These are phyloP conservation scores for Colletotrichum scovillei DNA, from an alignment of 2,329 filamentous ascomycete species.

Conservation along the genomic window DNA sequence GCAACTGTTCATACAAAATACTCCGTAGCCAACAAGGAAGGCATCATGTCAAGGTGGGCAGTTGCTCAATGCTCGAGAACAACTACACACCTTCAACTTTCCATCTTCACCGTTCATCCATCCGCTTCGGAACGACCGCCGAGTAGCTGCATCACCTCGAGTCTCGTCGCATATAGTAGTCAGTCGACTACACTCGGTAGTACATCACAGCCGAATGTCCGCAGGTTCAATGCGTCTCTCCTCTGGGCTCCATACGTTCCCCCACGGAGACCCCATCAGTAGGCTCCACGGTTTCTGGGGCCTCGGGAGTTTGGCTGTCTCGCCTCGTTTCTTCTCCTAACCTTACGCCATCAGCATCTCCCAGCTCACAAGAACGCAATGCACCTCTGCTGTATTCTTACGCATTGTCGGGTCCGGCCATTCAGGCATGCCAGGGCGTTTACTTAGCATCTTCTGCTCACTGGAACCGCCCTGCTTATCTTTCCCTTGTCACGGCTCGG, in stretches of 20 bases:
- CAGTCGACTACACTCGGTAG: neutral
- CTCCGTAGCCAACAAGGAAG: neutral
- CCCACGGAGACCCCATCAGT: conserved; percentile 18
- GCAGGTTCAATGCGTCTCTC: conserved; percentile 6
- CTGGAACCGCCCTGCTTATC: neutral
- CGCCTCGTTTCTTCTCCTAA: conserved; percentile 10
- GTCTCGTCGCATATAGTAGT: neutral
- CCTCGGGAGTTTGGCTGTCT: conserved; percentile 6
- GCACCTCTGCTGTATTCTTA: neutral
- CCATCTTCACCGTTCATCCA: neutral
- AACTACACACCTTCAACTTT: neutral
- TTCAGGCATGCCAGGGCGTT: neutral
- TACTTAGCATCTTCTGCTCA: neutral
- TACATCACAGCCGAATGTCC: neutral
- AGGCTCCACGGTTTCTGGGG: conserved; percentile 26
- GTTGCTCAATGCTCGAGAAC: neutral
- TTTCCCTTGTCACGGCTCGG: neutral
- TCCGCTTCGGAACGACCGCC: neutral
- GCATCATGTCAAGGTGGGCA: neutral
- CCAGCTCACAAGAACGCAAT: neutral
- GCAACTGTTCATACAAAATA: neutral
- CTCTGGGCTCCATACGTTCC: conserved; percentile 11
- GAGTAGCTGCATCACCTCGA: conserved; percentile 4
- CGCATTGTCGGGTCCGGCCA: neutral
- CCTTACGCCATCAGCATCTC: neutral